A percentile compares a stretch with the other conserved stretches of the same genome.
These are phyloP conservation scores for Citrus reticulata DNA, from an alignment of 345 rosid species.

Conservation along the genomic window DNA sequence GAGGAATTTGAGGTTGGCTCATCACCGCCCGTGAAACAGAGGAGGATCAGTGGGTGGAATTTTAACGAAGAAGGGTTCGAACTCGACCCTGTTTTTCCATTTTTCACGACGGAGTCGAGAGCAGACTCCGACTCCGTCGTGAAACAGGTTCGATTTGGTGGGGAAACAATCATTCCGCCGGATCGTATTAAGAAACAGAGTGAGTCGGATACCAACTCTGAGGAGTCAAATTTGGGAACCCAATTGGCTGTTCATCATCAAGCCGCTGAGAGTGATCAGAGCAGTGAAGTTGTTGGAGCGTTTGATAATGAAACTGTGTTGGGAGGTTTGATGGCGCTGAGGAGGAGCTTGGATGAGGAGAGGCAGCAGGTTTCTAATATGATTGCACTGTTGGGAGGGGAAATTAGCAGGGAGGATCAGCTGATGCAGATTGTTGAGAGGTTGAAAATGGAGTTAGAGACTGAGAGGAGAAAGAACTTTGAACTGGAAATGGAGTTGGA, in stretches of 20 bases:
- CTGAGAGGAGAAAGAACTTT: constrained; percentile 40
- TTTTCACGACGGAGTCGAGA: constrained; percentile 34
- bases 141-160: constrained; percentile 31
- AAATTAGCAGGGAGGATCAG: constrained; percentile 47
- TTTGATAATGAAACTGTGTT: constrained; percentile 36
- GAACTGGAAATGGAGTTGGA: constrained; percentile 47
- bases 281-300: not conserved
- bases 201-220: constrained; percentile 5
- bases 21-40: constrained; percentile 32
- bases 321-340: constrained; percentile 40
- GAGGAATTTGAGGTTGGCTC: constrained; percentile 13
- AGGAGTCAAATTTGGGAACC: constrained; percentile 1
- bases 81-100: constrained; percentile 72
- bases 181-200: not conserved
- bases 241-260: not conserved
- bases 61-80: constrained; percentile 69
- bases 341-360: constrained; percentile 70
- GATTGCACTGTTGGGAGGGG: constrained; percentile 54
- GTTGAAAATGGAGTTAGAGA: constrained; percentile 48
- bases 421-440: constrained; percentile 39
- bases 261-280: not conserved
- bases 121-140: constrained; percentile 1
- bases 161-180: constrained; percentile 19
- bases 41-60: constrained; percentile 94
- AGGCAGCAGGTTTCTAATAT: constrained; percentile 40